Conservation (phyloP, 2,329 filamentous ascomycete species). For the Purpureocillium takamizusanense region DNA sequence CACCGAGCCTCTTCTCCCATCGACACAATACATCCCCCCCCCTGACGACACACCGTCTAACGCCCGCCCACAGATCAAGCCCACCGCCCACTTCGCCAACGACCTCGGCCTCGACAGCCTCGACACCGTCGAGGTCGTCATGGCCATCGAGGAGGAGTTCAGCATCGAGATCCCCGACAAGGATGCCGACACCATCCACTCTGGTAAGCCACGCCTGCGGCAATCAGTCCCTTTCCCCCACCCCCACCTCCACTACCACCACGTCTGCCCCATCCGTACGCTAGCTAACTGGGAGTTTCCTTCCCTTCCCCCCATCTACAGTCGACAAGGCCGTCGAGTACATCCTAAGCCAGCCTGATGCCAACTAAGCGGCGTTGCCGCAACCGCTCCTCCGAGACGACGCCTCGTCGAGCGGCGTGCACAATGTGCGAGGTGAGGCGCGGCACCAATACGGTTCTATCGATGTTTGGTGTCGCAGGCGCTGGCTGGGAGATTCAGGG, state of each 20-base stretch:
- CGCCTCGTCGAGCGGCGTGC: not conserved
- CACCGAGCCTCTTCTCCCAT: not conserved
- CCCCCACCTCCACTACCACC: no score
- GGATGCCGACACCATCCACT: slow-evolving; percentile 90
- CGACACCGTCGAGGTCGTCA: slow-evolving; percentile 98
- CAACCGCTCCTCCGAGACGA: not conserved
- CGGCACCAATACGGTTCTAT: no score
- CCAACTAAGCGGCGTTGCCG: slow-evolving; percentile 44
- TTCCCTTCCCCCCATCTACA: no score
- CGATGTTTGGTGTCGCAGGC: no score
- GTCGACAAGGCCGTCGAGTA: slow-evolving; percentile 93
- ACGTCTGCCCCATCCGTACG: no score
- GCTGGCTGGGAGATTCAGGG: no score
- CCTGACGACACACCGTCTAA: slow-evolving; percentile 6
- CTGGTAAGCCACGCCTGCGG: no score
- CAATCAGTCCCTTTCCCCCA: no score
- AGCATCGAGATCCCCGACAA: slow-evolving; percentile 98
- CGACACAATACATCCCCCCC: no score
- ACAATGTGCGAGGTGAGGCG: not conserved
- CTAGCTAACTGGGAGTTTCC: no score
- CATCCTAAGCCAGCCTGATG: slow-evolving; percentile 87
- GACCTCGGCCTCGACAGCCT: slow-evolving; percentile 95
- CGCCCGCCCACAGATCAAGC: slow-evolving; percentile 59
- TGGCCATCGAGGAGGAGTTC: slow-evolving; percentile 95
- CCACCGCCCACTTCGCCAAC: slow-evolving; percentile 84